Evolutionary conservation across 257 asterid genomes (phyloP).

Genomic region (Solanum commersonii): DNA sequence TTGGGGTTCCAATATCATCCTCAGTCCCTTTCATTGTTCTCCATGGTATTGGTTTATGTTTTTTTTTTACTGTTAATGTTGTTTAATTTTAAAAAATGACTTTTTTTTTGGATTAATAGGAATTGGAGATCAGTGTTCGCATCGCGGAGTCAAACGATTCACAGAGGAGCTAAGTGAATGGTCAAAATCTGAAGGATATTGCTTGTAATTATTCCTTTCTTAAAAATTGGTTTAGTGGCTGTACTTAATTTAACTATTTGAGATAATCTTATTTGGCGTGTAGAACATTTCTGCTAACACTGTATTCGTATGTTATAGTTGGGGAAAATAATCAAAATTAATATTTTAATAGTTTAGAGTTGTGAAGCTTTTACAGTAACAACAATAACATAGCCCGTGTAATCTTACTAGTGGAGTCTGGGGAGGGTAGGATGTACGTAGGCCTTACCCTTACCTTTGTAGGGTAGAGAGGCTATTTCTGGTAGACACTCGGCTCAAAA

Average conservation of each 20-base stretch:
- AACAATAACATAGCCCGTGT: neutral
- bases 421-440: neutral
- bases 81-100: neutral
- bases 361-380: neutral
- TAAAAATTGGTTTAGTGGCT: neutral
- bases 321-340: neutral
- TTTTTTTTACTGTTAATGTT: neutral
- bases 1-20: slow-evolving; percentile 26
- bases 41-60: slow-evolving; percentile 45
- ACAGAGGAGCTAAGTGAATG: slow-evolving; percentile 55
- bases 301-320: neutral
- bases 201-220: slow-evolving; percentile 37
- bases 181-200: slow-evolving; percentile 64
- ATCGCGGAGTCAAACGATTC: slow-evolving; percentile 61
- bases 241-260: neutral
- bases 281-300: neutral
- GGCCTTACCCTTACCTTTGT: neutral
- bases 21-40: slow-evolving; percentile 78
- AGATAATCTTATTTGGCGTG: neutral
- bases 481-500: neutral
- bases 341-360: neutral
- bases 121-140: slow-evolving; percentile 87
- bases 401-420: neutral
- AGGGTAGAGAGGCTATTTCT: neutral
- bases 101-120: slow-evolving; percentile 27